Conservation (phyloP, 129 eudicot species). For the Kitagawia praeruptora region DNA sequence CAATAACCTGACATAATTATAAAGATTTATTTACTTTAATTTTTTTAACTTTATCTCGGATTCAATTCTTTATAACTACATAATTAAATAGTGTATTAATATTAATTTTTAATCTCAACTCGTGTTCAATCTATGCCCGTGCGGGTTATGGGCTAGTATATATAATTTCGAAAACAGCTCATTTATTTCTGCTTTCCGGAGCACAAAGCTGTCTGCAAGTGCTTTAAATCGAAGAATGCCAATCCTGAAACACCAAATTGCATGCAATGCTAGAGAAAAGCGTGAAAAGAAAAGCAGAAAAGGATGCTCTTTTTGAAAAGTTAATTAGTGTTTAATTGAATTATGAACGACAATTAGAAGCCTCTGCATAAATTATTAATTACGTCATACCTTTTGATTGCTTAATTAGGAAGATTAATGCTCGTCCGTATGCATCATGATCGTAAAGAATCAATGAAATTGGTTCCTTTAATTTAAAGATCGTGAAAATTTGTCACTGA, state of each 20-base stretch:
- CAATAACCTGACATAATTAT: too few species aligned
- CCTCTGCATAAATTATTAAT: neutral
- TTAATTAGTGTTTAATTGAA: neutral
- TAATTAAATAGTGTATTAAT: too few species aligned
- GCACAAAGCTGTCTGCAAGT: neutral
- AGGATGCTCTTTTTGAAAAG: neutral
- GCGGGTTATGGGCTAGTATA: too few species aligned
- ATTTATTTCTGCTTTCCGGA: too few species aligned
- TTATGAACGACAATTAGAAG: neutral
- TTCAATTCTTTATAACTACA: too few species aligned
- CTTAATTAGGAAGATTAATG: conserved; percentile 14
- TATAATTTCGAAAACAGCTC: neutral
- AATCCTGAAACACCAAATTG: neutral
- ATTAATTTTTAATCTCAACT: too few species aligned
- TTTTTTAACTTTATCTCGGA: too few species aligned
- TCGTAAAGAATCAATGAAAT: neutral
- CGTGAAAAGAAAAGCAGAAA: neutral
- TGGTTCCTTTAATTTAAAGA: neutral
- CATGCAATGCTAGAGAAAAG: neutral
- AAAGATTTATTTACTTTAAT: too few species aligned
- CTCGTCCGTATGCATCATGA: neutral
- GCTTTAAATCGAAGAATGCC: neutral
- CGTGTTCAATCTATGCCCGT: too few species aligned
- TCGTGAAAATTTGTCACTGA: neutral
- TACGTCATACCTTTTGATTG: conserved; percentile 12